These are phyloP conservation scores for Cutaneotrichosporon sp. DNA, from an alignment of 1,284 basidiomycete genomes.

Conservation along the genomic window DNA sequence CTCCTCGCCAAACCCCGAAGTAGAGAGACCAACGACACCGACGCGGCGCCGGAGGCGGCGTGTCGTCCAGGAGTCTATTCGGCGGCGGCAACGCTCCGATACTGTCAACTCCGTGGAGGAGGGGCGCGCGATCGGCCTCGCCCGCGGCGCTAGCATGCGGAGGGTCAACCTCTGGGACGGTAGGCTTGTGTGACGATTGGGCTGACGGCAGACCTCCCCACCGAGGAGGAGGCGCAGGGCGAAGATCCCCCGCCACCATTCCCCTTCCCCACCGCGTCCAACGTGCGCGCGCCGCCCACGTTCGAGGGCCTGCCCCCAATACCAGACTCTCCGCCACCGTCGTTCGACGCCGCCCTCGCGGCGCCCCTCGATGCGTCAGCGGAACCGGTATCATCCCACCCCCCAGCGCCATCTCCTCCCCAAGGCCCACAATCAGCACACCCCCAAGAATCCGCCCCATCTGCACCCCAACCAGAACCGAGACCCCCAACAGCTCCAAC, in stretches of 20 bases:
- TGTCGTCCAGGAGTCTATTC: constrained; percentile 13
- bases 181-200: constrained; percentile 21
- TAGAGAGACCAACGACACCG: background rate
- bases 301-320: constrained; percentile 20
- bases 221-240: constrained; percentile 20
- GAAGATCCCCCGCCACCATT: constrained; percentile 48
- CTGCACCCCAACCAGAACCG: background rate
- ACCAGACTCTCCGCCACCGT: constrained; percentile 44
- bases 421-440: background rate
- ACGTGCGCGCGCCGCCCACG: constrained; percentile 33
- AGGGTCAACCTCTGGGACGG: constrained; percentile 51
- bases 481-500: background rate
- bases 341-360: constrained; percentile 25
- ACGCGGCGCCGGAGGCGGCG: constrained; percentile 4
- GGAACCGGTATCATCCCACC: background rate
- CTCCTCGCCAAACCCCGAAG: background rate
- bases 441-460: background rate
- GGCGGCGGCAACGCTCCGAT: constrained; percentile 15
- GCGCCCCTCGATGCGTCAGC: background rate
- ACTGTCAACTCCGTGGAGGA: constrained; percentile 43
- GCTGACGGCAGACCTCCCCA: constrained; percentile 34
- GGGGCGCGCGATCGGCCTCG: constrained; percentile 41
- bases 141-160: constrained; percentile 48
- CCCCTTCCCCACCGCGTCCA: constrained; percentile 39
- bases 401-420: background rate